phyloP scores from a whole-genome alignment of 148 eudicot genomes.

The Rhododendron vialii region DNA sequence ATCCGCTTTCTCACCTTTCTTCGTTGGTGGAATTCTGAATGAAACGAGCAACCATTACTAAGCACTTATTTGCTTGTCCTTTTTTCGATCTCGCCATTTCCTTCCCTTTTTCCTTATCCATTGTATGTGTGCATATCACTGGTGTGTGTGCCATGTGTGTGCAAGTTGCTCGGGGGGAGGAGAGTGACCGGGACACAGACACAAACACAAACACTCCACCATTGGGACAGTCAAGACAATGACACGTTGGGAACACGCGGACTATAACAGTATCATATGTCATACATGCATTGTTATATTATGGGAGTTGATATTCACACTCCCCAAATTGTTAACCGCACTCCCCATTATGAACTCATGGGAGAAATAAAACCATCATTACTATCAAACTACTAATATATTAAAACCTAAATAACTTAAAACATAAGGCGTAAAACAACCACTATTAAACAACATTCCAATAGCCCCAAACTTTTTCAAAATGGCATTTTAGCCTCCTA shows the following conservation, averaged over 20 bases:
- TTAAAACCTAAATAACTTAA: neutral
- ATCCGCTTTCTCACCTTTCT: slow-evolving; percentile 52
- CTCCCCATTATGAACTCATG: neutral
- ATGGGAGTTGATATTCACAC: too few relatives aligned
- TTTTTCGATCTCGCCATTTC: too few relatives aligned
- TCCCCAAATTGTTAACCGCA: too few relatives aligned
- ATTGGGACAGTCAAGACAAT: too few relatives aligned
- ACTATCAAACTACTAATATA: neutral
- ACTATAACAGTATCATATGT: neutral
- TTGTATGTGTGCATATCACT: neutral
- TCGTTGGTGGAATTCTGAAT: slow-evolving; percentile 57
- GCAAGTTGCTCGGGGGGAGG: neutral
- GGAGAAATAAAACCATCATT: neutral
- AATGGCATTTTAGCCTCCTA: neutral
- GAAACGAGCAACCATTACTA: slow-evolving; percentile 6
- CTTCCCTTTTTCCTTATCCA: neutral
- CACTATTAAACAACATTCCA: neutral
- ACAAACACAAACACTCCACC: neutral
- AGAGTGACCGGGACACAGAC: neutral
- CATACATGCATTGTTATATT: neutral
- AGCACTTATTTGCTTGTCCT: neutral
- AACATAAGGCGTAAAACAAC: neutral
- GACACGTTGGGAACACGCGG: too few relatives aligned
- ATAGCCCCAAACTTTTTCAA: neutral
- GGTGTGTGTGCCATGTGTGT: neutral